Conservation (phyloP, 371 early-diverging fungal genomes). For the Mucor saturninus region DNA sequence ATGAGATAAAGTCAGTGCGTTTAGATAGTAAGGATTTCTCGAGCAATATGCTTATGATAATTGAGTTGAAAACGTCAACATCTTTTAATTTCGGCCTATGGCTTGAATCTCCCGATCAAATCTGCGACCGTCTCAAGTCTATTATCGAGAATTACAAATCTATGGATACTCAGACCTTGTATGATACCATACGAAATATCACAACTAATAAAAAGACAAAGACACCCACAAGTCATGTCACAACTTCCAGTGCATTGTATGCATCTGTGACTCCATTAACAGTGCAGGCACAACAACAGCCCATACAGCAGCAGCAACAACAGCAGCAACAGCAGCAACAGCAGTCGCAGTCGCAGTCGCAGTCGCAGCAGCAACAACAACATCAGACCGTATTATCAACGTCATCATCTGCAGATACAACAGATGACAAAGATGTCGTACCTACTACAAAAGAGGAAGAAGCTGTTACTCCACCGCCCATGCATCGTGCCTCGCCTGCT, state of each 20-base stretch:
- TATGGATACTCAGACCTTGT: constrained; percentile 27
- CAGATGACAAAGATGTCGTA: neutral
- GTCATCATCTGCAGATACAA: constrained; percentile 1
- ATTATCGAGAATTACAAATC: constrained; percentile 29
- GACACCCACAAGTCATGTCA: constrained; percentile 39
- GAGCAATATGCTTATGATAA: constrained; percentile 29
- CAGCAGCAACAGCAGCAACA: no score
- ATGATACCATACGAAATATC: constrained; percentile 33
- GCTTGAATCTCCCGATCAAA: constrained; percentile 36
- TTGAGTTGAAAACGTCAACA: constrained; percentile 19
- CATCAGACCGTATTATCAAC: no score
- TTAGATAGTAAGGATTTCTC: constrained; percentile 16
- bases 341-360: no score
- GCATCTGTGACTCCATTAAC: constrained; percentile 44
- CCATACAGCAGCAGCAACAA: neutral
- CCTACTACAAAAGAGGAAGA: constrained; percentile 1
- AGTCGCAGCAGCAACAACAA: no score
- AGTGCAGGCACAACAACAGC: constrained; percentile 38
- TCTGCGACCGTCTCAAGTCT: constrained; percentile 36
- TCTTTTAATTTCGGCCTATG: constrained; percentile 39
- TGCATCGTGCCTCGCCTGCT: constrained; percentile 32
- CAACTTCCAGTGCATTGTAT: constrained; percentile 31
- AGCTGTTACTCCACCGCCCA: neutral
- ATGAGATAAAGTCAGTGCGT: constrained; percentile 33
- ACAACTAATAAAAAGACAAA: constrained; percentile 19